phyloP scores from a whole-genome alignment of 495 filamentous ascomycete genomes.

The Penicillium cosmopolitanum region DNA sequence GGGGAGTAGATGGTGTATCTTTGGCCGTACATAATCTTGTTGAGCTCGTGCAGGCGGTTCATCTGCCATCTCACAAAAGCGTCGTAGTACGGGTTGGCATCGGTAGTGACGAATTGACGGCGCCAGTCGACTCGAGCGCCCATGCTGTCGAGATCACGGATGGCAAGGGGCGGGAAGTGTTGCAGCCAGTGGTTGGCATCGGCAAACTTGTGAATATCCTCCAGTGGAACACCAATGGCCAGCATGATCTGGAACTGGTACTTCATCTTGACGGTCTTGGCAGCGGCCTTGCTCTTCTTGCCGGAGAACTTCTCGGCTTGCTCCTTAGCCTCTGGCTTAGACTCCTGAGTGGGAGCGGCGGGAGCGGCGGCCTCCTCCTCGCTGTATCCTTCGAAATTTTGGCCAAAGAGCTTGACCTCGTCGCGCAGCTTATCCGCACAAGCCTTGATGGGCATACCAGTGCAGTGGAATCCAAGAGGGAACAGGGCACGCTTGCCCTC shows the following conservation, averaged over 20 bases:
- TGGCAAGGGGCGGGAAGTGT: slow-evolving; percentile 82
- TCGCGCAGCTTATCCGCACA: slow-evolving; percentile 92
- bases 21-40: slow-evolving; percentile 94
- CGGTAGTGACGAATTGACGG: slow-evolving; percentile 88
- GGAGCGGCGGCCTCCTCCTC: slow-evolving; percentile 56
- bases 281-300: slow-evolving; percentile 92
- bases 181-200: slow-evolving; percentile 86
- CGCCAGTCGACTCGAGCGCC: slow-evolving; percentile 92
- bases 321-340: slow-evolving; percentile 65
- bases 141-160: slow-evolving; percentile 79
- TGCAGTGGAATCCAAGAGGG: slow-evolving; percentile 93
- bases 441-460: slow-evolving; percentile 97
- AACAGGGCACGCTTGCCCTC: slow-evolving; percentile 85
- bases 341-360: slow-evolving; percentile 49
- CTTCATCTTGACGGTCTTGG: slow-evolving; percentile 88
- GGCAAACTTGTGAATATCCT: slow-evolving; percentile 91
- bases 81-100: slow-evolving; percentile 97
- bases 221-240: slow-evolving; percentile 76
- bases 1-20: slow-evolving; percentile 95
- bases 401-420: slow-evolving; percentile 87
- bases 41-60: slow-evolving; percentile 84
- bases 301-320: slow-evolving; percentile 90
- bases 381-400: slow-evolving; percentile 77
- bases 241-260: slow-evolving; percentile 92
- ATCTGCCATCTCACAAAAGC: slow-evolving; percentile 98